phyloP scores from a whole-genome alignment of 768 basidiomycete species.

The Ephemerocybe angulata region DNA sequence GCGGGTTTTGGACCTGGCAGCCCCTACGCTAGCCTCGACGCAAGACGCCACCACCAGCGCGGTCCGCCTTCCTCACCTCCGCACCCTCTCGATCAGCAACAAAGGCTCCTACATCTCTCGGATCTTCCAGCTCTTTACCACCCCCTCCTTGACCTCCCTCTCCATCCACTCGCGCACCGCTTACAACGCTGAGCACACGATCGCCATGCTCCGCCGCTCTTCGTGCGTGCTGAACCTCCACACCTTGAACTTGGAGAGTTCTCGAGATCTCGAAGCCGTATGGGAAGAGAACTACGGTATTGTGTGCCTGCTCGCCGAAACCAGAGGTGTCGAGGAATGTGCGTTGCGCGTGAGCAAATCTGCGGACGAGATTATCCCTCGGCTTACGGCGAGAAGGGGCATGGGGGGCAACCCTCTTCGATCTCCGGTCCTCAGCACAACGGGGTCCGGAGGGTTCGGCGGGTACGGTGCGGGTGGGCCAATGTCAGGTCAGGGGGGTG shows the following conservation, averaged over 20 bases:
- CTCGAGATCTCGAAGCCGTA: slow-evolving; percentile 12
- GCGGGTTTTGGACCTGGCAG: slow-evolving; percentile 19
- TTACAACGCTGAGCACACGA: slow-evolving; percentile 15
- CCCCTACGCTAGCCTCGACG: slow-evolving; percentile 9
- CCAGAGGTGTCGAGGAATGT: slow-evolving; percentile 16
- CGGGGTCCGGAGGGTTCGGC: not conserved
- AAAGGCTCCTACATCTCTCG: slow-evolving; percentile 21
- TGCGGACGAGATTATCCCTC: slow-evolving; percentile 16
- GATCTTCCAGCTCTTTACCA: slow-evolving; percentile 21
- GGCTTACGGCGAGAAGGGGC: slow-evolving; percentile 11
- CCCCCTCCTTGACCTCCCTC: slow-evolving; percentile 17
- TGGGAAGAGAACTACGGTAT: slow-evolving; percentile 21
- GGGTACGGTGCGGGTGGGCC: slow-evolving; percentile 3
- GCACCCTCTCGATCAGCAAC: slow-evolving; percentile 16
- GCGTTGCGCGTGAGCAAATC: slow-evolving; percentile 16
- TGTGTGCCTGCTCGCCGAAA: slow-evolving; percentile 13
- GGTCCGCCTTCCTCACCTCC: slow-evolving; percentile 17
- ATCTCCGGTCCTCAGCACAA: not conserved
- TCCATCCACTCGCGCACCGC: slow-evolving; percentile 14
- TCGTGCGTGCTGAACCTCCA: not conserved
- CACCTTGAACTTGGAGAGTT: slow-evolving; percentile 9
- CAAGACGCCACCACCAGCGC: not conserved
- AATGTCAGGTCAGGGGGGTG: not conserved
- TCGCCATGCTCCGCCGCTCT: slow-evolving; percentile 14
- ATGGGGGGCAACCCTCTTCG: slow-evolving; percentile 5